Evolutionary conservation across 176 grass and related monocot species (phyloP).

Genomic region (Eleusine indica): DNA sequence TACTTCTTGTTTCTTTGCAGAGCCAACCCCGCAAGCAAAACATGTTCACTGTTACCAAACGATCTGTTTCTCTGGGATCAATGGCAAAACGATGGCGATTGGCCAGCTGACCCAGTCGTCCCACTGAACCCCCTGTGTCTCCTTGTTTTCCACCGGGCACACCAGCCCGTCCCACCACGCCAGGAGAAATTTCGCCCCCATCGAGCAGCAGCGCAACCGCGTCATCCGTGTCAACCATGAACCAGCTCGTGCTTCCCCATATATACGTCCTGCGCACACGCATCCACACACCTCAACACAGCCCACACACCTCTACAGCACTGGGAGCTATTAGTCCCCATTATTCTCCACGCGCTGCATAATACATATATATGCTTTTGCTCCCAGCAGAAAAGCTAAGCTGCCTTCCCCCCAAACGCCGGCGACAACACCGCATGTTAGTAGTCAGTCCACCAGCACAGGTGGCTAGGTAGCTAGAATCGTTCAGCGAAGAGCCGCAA

Average conservation of each 20-base stretch:
- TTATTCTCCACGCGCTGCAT: neutral
- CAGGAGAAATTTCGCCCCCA: conserved; percentile 47
- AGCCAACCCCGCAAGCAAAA: too few relatives aligned
- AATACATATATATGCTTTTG: neutral
- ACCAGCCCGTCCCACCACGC: conserved; percentile 47
- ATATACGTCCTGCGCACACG: conserved; percentile 40
- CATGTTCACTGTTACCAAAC: too few relatives aligned
- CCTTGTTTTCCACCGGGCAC: neutral
- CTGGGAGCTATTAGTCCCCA: neutral
- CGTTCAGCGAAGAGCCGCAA: neutral
- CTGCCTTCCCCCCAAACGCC: neutral
- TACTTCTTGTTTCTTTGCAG: too few relatives aligned
- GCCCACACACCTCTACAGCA: neutral
- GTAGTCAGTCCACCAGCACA: neutral
- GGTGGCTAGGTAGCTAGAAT: neutral
- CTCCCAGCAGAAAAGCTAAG: neutral
- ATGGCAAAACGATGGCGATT: neutral
- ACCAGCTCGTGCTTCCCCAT: conserved; percentile 47
- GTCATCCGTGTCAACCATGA: conserved; percentile 45
- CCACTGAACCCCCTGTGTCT: neutral
- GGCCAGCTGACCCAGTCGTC: conserved; percentile 44
- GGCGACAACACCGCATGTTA: neutral
- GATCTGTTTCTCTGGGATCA: neutral
- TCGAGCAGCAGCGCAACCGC: conserved; percentile 10
- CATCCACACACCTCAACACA: conserved; percentile 36